Percentiles rank a stretch among this genome's conserved stretches.
phyloP scores from a whole-genome alignment of 2,329 filamentous ascomycete species.

The Onygenales sp. region DNA sequence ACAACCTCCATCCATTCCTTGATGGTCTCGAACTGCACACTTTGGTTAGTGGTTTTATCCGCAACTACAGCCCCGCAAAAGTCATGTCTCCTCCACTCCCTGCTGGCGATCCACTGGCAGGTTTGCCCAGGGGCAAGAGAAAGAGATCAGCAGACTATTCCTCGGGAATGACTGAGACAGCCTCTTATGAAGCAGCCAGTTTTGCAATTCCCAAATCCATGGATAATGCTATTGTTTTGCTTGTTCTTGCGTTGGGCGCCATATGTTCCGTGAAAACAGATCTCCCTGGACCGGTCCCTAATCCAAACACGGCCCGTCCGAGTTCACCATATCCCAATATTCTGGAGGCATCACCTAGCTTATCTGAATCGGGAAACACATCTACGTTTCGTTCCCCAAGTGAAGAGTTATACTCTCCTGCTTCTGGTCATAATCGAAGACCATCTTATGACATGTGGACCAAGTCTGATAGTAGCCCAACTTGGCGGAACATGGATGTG shows the following conservation, averaged over 20 bases:
- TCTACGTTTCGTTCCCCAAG: background rate
- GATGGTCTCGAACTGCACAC: conserved; percentile 43
- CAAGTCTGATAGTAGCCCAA: conserved; percentile 14
- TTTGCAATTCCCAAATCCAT: conserved; percentile 50
- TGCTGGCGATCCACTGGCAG: conserved; percentile 2
- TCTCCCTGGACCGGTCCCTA: conserved; percentile 46
- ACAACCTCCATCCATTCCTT: conserved; percentile 56
- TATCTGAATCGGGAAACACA: background rate
- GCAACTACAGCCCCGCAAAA: conserved; percentile 32
- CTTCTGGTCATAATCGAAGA: conserved; percentile 9
- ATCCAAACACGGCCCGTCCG: conserved; percentile 1
- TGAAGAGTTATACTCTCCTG: background rate
- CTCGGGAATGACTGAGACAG: background rate
- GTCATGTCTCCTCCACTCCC: background rate
- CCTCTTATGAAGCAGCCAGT: conserved; percentile 1
- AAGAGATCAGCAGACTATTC: conserved; percentile 10
- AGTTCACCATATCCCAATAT: conserved; percentile 11
- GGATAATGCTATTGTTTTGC: conserved; percentile 69
- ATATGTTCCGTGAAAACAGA: conserved; percentile 52
- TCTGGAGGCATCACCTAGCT: background rate
- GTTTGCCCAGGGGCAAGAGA: conserved; percentile 10
- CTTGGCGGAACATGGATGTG: conserved; percentile 62
- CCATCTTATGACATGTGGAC: conserved; percentile 6
- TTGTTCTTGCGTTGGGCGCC: conserved; percentile 78
- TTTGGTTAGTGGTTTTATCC: conserved; percentile 45